Percentiles rank a stretch among this genome's conserved stretches.
phyloP scores from a whole-genome alignment of 1,139 yeast species.

The Suhomyces panamericanus region DNA sequence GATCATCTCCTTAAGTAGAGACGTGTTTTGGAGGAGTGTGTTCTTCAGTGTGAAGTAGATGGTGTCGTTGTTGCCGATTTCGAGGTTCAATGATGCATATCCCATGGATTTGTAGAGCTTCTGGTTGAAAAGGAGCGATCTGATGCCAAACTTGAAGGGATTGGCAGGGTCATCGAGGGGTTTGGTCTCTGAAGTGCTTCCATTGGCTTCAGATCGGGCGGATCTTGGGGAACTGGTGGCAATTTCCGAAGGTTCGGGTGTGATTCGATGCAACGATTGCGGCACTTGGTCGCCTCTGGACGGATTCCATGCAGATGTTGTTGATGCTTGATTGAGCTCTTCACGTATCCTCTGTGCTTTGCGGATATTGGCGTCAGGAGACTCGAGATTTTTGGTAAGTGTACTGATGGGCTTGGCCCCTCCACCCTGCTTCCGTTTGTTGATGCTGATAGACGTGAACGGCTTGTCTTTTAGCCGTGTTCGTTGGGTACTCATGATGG shows the following conservation, averaged over 20 bases:
- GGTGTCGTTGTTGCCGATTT: conserved; percentile 8
- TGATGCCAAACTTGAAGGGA: conserved; percentile 6
- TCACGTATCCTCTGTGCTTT: conserved; percentile 8
- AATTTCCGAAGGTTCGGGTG: background rate
- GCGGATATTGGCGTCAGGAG: conserved; percentile 2
- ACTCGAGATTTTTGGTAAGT: conserved; percentile 4
- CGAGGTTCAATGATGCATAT: conserved; percentile 5
- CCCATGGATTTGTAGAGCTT: conserved; percentile 6
- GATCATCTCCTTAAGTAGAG: conserved; percentile 9
- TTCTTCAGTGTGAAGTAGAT: conserved; percentile 11
- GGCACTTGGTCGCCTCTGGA: background rate
- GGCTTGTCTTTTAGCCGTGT: conserved; percentile 14
- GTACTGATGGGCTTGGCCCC: conserved; percentile 14
- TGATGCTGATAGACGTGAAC: conserved; percentile 11
- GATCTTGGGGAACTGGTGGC: background rate
- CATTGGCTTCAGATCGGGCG: background rate
- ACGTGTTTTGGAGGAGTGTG: conserved; percentile 7
- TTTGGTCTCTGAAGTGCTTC: background rate
- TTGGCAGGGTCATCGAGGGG: background rate
- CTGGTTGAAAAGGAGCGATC: conserved; percentile 8
- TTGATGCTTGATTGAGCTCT: conserved; percentile 3
- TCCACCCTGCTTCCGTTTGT: conserved; percentile 13
- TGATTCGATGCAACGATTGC: background rate
- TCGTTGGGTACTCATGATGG: conserved; percentile 9
- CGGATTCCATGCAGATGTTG: background rate